A percentile compares a stretch with the other conserved stretches of the same genome.
Conservation (phyloP, 345 rosid genomes). For the Syzygium aromaticum region DNA sequence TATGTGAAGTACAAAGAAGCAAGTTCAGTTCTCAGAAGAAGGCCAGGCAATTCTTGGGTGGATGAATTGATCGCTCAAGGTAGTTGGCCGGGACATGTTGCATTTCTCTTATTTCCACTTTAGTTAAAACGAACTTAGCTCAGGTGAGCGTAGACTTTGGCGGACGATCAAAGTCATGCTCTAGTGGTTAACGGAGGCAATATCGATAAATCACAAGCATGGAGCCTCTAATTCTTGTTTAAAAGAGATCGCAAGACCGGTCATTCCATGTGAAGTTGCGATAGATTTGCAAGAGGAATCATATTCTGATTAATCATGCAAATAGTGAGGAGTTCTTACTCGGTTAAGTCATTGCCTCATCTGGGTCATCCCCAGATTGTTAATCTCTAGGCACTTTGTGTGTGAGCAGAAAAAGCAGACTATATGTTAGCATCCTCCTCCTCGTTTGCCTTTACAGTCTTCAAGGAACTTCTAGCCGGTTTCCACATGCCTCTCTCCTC, state of each 20-base stretch:
- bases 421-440: not conserved
- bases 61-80: slow-evolving; percentile 4
- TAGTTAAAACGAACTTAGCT: slow-evolving; percentile 12
- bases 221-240: not conserved
- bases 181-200: not conserved
- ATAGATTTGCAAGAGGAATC: slow-evolving; percentile 42
- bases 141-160: slow-evolving; percentile 41
- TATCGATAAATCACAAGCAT: not conserved
- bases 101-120: slow-evolving; percentile 3
- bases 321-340: slow-evolving; percentile 12
- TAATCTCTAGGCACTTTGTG: slow-evolving; percentile 29
- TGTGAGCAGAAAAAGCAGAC: not conserved
- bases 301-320: slow-evolving; percentile 41
- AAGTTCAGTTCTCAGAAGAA: not conserved
- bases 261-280: slow-evolving; percentile 30
- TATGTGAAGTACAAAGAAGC: not conserved
- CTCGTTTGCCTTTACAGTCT: not conserved
- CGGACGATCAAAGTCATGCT: slow-evolving; percentile 25
- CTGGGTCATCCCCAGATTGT: slow-evolving; percentile 17
- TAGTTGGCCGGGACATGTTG: slow-evolving; percentile 37
- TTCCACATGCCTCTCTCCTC: not conserved
- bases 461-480: slow-evolving; percentile 14
- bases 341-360: slow-evolving; percentile 5
- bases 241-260: not conserved
- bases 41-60: not conserved